Evolutionary conservation across 129 eudicot species (phyloP).

Genomic region (Chrysanthemum makinoi): DNA sequence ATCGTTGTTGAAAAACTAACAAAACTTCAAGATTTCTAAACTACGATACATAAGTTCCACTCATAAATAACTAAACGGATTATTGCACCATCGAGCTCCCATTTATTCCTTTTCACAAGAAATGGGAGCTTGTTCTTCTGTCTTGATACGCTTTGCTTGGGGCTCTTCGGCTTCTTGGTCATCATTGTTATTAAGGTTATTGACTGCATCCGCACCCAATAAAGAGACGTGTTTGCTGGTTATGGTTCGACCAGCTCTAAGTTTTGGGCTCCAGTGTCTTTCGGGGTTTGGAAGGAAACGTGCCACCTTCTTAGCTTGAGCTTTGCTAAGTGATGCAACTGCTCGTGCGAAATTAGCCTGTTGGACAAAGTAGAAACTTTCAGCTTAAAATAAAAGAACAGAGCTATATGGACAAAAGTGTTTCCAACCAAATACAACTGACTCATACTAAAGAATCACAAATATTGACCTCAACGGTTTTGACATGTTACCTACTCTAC

Average conservation of each 20-base stretch:
- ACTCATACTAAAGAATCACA: no score
- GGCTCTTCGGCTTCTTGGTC: slow-evolving; percentile 63
- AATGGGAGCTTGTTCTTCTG: slow-evolving; percentile 54
- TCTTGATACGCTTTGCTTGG: slow-evolving; percentile 75
- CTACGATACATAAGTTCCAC: slow-evolving; percentile 12
- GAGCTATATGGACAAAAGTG: not conserved
- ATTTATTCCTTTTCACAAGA: slow-evolving; percentile 26
- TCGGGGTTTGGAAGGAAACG: slow-evolving; percentile 93
- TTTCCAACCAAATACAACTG: no score
- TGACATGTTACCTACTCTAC: no score
- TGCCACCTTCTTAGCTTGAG: slow-evolving; percentile 89
- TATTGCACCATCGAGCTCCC: not conserved
- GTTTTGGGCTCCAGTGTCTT: slow-evolving; percentile 88
- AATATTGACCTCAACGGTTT: no score
- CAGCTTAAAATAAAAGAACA: not conserved
- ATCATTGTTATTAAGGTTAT: slow-evolving; percentile 40
- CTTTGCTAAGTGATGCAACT: slow-evolving; percentile 89
- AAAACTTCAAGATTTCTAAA: slow-evolving; percentile 20
- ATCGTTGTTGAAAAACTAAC: not conserved
- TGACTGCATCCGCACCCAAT: slow-evolving; percentile 65
- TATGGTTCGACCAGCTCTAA: slow-evolving; percentile 83
- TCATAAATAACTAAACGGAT: slow-evolving; percentile 18
- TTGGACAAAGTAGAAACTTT: not conserved
- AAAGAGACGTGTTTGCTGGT: slow-evolving; percentile 85
- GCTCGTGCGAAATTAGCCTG: slow-evolving; percentile 93